phyloP scores from a whole-genome alignment of 176 grass and related monocot genomes.

The Carex kokanica region DNA sequence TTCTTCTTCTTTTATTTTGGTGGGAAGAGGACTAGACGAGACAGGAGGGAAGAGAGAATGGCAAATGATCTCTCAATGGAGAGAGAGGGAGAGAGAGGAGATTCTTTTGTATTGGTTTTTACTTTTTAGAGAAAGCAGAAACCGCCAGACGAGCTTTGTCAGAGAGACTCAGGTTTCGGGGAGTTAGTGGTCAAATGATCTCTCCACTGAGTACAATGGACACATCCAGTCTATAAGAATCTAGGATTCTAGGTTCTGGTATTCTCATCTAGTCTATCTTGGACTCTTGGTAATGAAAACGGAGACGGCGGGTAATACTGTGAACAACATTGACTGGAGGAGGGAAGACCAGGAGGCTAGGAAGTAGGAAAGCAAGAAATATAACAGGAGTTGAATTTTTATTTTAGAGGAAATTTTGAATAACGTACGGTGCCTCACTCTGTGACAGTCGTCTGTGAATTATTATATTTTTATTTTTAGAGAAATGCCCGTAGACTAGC shows the following conservation, averaged over 20 bases:
- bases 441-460: not conserved
- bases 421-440: not conserved
- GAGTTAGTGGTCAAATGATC: not conserved
- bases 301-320: not conserved
- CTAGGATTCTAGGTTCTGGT: too few species aligned
- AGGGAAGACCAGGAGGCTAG: not conserved
- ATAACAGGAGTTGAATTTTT: slow-evolving; percentile 2
- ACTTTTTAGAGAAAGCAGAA: not conserved
- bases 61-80: not conserved
- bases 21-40: not conserved
- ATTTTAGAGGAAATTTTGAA: not conserved
- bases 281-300: not conserved
- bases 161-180: slow-evolving; percentile 16
- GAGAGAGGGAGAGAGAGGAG: not conserved
- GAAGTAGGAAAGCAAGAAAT: not conserved
- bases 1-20: not conserved
- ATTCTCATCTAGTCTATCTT: too few species aligned
- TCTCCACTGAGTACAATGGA: not conserved
- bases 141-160: slow-evolving; percentile 11
- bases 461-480: not conserved
- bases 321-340: not conserved
- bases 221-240: not conserved
- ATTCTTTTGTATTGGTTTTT: slow-evolving; percentile 9
- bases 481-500: too few species aligned
- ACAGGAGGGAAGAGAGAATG: not conserved